These are phyloP conservation scores for Puya raimondii DNA, from an alignment of 176 grass and related monocot genomes.

Conservation along the genomic window DNA sequence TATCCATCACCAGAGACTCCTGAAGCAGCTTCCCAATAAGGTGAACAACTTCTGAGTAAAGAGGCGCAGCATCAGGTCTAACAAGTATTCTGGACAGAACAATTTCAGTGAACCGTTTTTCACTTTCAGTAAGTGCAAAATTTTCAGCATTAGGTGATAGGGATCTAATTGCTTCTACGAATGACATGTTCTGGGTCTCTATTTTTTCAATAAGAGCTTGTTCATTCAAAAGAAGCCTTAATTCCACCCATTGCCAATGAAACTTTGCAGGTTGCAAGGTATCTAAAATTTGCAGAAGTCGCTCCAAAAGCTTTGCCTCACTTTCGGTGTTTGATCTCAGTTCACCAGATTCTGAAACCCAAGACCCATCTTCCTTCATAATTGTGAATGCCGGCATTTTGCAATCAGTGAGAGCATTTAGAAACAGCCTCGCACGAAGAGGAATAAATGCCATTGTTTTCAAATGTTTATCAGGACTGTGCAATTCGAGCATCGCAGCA, in stretches of 20 bases:
- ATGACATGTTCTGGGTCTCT: conserved; percentile 43
- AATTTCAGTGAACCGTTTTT: conserved; percentile 96
- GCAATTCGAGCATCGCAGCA: conserved; percentile 68
- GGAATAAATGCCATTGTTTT: conserved; percentile 72
- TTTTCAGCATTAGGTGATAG: conserved; percentile 64
- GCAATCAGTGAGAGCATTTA: conserved; percentile 84
- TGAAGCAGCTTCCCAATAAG: conserved; percentile 85
- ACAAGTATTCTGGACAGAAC: conserved; percentile 84
- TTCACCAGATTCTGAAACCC: conserved; percentile 43
- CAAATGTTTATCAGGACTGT: conserved; percentile 62
- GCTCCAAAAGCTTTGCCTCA: conserved; percentile 59
- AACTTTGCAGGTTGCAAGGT: conserved; percentile 92
- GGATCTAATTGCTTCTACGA: conserved; percentile 74
- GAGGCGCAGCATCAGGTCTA: conserved; percentile 87
- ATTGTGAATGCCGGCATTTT: conserved; percentile 42
- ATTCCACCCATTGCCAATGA: conserved; percentile 99
- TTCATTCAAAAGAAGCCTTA: conserved; percentile 96
- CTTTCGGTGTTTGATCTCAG: conserved; percentile 38
- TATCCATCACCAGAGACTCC: conserved; percentile 81
- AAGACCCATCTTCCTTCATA: conserved; percentile 50
- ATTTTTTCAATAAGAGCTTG: conserved; percentile 94
- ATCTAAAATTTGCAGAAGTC: conserved; percentile 83
- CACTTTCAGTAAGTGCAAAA: conserved; percentile 75
- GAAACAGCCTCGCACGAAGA: conserved; percentile 80
- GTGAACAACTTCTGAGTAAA: conserved; percentile 89